These are phyloP conservation scores for Filobasidium floriforme DNA, from an alignment of 768 basidiomycete species.

Conservation along the genomic window DNA sequence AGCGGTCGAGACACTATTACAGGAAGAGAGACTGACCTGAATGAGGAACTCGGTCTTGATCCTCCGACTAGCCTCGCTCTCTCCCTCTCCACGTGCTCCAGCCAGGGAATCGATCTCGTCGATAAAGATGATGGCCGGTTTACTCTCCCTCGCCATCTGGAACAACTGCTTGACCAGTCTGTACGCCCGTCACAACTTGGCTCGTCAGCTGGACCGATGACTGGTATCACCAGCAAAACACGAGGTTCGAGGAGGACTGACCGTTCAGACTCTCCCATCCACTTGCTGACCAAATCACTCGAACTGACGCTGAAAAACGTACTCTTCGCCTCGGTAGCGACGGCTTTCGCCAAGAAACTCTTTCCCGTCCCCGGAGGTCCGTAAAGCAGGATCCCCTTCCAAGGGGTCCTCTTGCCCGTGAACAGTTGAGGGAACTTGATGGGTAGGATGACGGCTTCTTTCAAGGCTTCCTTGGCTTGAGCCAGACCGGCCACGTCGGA, in stretches of 20 bases:
- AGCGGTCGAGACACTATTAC: no score
- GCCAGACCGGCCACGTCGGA: slow-evolving; percentile 97
- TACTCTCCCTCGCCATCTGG: slow-evolving; percentile 87
- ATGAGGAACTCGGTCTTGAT: slow-evolving; percentile 82
- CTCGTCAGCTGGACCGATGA: no score
- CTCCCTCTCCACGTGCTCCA: slow-evolving; percentile 89
- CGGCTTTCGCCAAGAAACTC: slow-evolving; percentile 92
- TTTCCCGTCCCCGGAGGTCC: slow-evolving; percentile 98
- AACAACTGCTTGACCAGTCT: slow-evolving; percentile 95
- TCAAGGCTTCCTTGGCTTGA: slow-evolving; percentile 86
- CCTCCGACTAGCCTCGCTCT: slow-evolving; percentile 89
- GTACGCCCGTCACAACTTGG: slow-evolving; percentile 2
- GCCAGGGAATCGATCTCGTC: slow-evolving; percentile 97
- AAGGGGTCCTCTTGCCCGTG: slow-evolving; percentile 95
- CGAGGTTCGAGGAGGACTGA: no score
- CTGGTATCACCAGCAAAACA: background rate
- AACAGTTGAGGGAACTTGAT: slow-evolving; percentile 99
- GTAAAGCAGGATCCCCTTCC: slow-evolving; percentile 91
- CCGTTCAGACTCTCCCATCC: slow-evolving; percentile 99
- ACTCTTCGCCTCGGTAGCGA: slow-evolving; percentile 97
- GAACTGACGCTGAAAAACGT: slow-evolving; percentile 97
- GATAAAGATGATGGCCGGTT: slow-evolving; percentile 97
- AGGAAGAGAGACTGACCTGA: slow-evolving; percentile 25
- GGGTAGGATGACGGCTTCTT: slow-evolving; percentile 97
- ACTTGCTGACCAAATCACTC: slow-evolving; percentile 92